Percentiles rank a stretch among this genome's conserved stretches.
These are phyloP conservation scores for Blastobotrys chiropterorum DNA, from an alignment of 805 yeast species.

Conservation along the genomic window DNA sequence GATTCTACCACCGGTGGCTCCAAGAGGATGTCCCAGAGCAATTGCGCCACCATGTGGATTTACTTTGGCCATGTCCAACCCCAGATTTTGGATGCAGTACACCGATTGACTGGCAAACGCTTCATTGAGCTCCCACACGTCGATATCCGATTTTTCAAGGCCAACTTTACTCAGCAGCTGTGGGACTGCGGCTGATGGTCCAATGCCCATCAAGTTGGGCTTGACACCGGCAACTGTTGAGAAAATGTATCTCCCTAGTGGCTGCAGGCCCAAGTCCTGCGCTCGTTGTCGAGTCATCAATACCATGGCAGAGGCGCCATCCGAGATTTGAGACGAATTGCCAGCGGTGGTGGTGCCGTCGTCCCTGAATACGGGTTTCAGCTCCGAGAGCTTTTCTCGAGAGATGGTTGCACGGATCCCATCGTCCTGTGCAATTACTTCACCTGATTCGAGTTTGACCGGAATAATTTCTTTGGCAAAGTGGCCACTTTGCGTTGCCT, in stretches of 20 bases:
- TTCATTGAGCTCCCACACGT: conserved; percentile 80
- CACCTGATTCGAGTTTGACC: conserved; percentile 35
- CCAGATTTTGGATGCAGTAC: conserved; percentile 65
- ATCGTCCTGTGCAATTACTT: conserved; percentile 28
- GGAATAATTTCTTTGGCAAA: conserved; percentile 78
- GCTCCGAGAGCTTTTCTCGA: conserved; percentile 26
- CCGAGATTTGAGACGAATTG: conserved; percentile 84
- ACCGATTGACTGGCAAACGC: conserved; percentile 87
- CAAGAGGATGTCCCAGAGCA: conserved; percentile 88
- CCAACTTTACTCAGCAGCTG: conserved; percentile 76
- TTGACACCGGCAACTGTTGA: conserved; percentile 91
- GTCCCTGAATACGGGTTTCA: conserved; percentile 41
- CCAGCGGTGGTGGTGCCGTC: conserved; percentile 91
- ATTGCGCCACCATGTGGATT: conserved; percentile 93
- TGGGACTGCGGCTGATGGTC: conserved; percentile 84
- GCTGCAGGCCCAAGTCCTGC: conserved; percentile 66
- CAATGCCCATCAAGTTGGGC: conserved; percentile 82
- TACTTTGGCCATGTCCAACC: conserved; percentile 56
- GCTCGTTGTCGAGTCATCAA: conserved; percentile 70
- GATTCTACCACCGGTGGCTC: conserved; percentile 48
- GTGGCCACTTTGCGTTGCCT: conserved; percentile 51
- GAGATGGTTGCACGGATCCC: conserved; percentile 30
- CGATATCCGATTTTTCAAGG: conserved; percentile 52
- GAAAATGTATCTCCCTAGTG: conserved; percentile 71
- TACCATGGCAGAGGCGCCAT: conserved; percentile 85